These are phyloP conservation scores for Annulohypoxylon maeteangense DNA, from an alignment of 495 filamentous ascomycete species.

Conservation along the genomic window DNA sequence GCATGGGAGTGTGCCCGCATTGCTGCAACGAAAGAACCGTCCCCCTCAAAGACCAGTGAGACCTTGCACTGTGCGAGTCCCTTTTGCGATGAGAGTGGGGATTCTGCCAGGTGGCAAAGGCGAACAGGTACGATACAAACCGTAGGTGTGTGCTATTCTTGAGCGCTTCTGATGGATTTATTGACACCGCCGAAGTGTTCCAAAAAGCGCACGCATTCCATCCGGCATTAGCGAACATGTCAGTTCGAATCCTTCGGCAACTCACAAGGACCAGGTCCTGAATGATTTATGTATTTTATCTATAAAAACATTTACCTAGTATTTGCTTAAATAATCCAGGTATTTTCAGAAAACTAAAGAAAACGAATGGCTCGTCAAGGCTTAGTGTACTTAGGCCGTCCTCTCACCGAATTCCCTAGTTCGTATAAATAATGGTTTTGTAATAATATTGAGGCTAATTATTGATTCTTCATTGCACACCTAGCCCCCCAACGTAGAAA, in stretches of 20 bases:
- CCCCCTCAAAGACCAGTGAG: constrained; percentile 32
- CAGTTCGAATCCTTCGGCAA: constrained; percentile 8
- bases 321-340: too few relatives aligned
- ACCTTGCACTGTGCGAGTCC: constrained; percentile 34
- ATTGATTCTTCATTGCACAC: background rate
- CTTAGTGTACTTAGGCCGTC: constrained; percentile 29
- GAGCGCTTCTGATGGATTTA: constrained; percentile 3
- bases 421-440: constrained; percentile 7
- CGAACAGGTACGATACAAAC: background rate
- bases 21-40: constrained; percentile 37
- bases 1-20: constrained; percentile 42
- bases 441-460: constrained; percentile 10
- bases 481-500: constrained; percentile 1
- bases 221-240: constrained; percentile 22
- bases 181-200: constrained; percentile 18
- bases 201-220: constrained; percentile 18
- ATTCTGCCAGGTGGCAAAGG: constrained; percentile 38
- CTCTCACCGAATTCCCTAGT: constrained; percentile 12
- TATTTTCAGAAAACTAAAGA: background rate
- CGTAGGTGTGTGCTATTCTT: constrained; percentile 5
- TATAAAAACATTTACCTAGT: background rate
- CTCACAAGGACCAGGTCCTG: background rate
- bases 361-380: background rate
- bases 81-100: constrained; percentile 16
- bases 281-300: background rate